phyloP scores from a whole-genome alignment of 1,284 basidiomycete species.

The Retiboletus flavoniger region DNA sequence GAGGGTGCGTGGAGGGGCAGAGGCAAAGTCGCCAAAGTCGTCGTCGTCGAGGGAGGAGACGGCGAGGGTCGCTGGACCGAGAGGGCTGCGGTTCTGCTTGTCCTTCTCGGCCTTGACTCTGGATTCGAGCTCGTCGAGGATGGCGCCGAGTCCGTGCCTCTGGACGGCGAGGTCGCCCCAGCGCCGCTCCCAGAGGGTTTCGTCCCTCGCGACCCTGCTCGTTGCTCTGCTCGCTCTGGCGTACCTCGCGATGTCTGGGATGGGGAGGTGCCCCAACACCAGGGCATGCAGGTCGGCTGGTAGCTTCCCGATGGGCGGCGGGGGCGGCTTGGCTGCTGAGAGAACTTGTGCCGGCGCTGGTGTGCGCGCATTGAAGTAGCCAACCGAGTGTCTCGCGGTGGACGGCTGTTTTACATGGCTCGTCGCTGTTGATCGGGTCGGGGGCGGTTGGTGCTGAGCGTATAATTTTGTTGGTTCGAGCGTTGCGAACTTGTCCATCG shows the following conservation, averaged over 20 bases:
- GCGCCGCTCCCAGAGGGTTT: slow-evolving; percentile 71
- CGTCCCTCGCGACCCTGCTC: slow-evolving; percentile 63
- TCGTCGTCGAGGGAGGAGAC: slow-evolving; percentile 73
- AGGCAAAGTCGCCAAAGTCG: slow-evolving; percentile 88
- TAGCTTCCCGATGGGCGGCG: slow-evolving; percentile 61
- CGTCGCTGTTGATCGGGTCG: slow-evolving; percentile 6
- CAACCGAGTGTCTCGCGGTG: slow-evolving; percentile 9
- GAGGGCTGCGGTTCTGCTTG: slow-evolving; percentile 5
- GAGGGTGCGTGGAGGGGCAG: slow-evolving; percentile 34
- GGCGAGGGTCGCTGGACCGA: slow-evolving; percentile 52
- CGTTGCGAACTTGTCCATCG: slow-evolving; percentile 77
- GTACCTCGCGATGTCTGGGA: slow-evolving; percentile 78
- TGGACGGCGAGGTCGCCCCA: slow-evolving; percentile 62
- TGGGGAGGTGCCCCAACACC: slow-evolving; percentile 68
- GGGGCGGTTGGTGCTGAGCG: slow-evolving; percentile 9
- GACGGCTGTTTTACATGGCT: slow-evolving; percentile 15
- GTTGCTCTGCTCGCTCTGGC: slow-evolving; percentile 66
- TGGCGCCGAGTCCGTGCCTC: slow-evolving; percentile 38
- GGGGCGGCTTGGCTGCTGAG: slow-evolving; percentile 28
- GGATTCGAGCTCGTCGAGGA: slow-evolving; percentile 64
- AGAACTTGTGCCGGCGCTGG: slow-evolving; percentile 30
- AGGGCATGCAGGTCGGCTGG: slow-evolving; percentile 75
- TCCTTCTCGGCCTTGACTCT: slow-evolving; percentile 20
- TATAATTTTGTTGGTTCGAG: slow-evolving; percentile 77
- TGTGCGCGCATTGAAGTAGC: slow-evolving; percentile 22